These are phyloP conservation scores for Sicyos edulis DNA, from an alignment of 306 rosid genomes.

Conservation along the genomic window DNA sequence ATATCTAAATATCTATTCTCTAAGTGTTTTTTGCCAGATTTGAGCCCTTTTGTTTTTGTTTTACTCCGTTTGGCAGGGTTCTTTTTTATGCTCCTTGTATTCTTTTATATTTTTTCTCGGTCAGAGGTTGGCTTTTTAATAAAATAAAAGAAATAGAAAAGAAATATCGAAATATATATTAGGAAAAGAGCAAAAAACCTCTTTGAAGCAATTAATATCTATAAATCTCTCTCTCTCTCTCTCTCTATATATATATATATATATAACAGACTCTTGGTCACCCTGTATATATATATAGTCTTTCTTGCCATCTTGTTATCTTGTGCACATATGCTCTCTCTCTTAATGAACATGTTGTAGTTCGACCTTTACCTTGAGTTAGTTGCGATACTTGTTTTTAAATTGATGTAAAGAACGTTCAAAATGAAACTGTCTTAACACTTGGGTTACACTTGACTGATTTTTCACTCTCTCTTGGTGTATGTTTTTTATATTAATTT, in stretches of 20 bases:
- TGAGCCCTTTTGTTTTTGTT: background rate
- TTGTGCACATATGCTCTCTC: background rate
- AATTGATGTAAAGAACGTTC: background rate
- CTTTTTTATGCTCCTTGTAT: background rate
- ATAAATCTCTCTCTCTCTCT: too few species aligned
- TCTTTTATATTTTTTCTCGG: background rate
- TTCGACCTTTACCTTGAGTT: constrained; percentile 1
- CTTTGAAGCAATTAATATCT: background rate
- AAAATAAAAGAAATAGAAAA: too few species aligned
- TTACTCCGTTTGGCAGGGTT: background rate
- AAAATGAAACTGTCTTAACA: background rate
- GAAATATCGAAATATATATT: background rate
- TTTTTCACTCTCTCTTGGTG: background rate
- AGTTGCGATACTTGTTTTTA: background rate
- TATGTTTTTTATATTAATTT: background rate
- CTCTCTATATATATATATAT: too few species aligned
- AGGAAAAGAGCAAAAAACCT: background rate
- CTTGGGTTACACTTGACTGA: background rate
- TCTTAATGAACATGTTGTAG: background rate
- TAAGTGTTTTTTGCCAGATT: background rate
- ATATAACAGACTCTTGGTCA: background rate
- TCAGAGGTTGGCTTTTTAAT: background rate
- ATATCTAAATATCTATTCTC: background rate
- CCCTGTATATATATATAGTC: background rate
- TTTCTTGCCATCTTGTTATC: background rate